Percentiles rank a stretch among this genome's conserved stretches.
Conservation (phyloP, 495 filamentous ascomycete species). For the Penicillium alfredii region DNA sequence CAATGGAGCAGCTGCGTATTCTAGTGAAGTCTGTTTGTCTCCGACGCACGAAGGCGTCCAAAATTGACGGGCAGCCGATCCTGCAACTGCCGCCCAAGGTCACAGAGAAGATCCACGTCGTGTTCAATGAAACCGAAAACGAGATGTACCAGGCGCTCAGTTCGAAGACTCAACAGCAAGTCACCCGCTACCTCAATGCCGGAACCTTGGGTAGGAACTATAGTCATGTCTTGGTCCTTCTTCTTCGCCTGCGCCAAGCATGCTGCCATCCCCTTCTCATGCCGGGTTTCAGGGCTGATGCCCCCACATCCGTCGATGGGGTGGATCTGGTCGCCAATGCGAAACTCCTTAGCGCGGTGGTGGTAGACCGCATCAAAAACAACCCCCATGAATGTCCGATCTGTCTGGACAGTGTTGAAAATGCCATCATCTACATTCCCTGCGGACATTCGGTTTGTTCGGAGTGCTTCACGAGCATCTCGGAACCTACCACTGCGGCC, state of each 20-base stretch:
- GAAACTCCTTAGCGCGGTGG: conserved; percentile 50
- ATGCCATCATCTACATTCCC: conserved; percentile 74
- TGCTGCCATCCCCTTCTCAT: conserved; percentile 94
- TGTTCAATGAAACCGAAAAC: conserved; percentile 69
- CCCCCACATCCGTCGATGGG: conserved; percentile 46
- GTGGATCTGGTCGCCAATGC: conserved; percentile 66
- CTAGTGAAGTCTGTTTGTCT: conserved; percentile 81
- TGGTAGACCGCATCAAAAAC: conserved; percentile 63
- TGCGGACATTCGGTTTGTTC: conserved; percentile 81
- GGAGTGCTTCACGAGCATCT: conserved; percentile 71
- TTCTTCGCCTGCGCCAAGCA: conserved; percentile 78
- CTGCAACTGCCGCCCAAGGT: conserved; percentile 65
- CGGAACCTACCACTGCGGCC: conserved; percentile 52
- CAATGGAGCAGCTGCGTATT: conserved; percentile 69
- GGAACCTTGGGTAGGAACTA: conserved; percentile 75
- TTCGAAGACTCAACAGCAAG: conserved; percentile 54
- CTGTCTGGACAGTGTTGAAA: conserved; percentile 70
- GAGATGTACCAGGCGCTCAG: conserved; percentile 71
- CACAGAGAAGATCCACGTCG: conserved; percentile 57
- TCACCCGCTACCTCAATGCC: conserved; percentile 71
- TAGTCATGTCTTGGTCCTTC: conserved; percentile 73
- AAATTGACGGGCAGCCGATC: conserved; percentile 82
- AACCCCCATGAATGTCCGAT: conserved; percentile 64
- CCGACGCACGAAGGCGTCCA: conserved; percentile 75
- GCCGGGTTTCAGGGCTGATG: conserved; percentile 56